A percentile compares a stretch with the other conserved stretches of the same genome.
Conservation (phyloP, 805 yeast genomes). For the Wickerhamiella spandovensis region DNA sequence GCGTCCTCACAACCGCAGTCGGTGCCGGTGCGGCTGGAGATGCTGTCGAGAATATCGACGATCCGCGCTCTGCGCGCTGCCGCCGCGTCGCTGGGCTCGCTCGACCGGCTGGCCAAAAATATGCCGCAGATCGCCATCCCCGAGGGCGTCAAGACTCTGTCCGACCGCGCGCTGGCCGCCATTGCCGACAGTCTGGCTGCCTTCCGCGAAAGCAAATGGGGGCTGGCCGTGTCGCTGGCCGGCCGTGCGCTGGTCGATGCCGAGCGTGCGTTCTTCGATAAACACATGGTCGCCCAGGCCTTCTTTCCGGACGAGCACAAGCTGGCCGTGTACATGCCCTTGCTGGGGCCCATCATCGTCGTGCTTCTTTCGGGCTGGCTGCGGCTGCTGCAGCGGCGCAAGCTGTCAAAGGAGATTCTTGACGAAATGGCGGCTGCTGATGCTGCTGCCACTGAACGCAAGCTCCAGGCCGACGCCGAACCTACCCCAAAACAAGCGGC, state of each 20-base stretch:
- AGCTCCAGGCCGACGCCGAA: background rate
- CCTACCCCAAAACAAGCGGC: too few relatives aligned
- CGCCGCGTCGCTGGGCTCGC: conserved; percentile 56
- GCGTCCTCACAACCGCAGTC: conserved; percentile 46
- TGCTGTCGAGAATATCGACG: conserved; percentile 46
- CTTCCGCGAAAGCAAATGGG: conserved; percentile 26
- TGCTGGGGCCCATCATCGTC: conserved; percentile 72
- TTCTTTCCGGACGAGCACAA: conserved; percentile 94
- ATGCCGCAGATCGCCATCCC: conserved; percentile 79
- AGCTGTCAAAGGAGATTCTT: background rate
- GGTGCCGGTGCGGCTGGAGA: conserved; percentile 40
- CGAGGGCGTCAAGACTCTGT: conserved; percentile 46
- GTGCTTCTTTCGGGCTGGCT: conserved; percentile 32
- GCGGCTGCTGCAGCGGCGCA: conserved; percentile 2
- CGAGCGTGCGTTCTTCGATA: conserved; percentile 75
- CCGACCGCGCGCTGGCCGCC: conserved; percentile 35
- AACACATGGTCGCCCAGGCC: conserved; percentile 89
- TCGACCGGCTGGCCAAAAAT: conserved; percentile 52
- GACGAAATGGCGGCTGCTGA: conserved; percentile 3
- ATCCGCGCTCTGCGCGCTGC: conserved; percentile 47
- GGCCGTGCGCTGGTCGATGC: conserved; percentile 49
- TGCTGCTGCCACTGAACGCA: background rate
- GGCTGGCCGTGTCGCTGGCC: conserved; percentile 28
- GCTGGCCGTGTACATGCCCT: conserved; percentile 83
- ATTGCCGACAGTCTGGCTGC: conserved; percentile 29